Evolutionary conservation across 495 filamentous ascomycete genomes (phyloP), one percentile per base, ranked within the genome.

Genomic region (Penicillium simplicissimum): DNA sequence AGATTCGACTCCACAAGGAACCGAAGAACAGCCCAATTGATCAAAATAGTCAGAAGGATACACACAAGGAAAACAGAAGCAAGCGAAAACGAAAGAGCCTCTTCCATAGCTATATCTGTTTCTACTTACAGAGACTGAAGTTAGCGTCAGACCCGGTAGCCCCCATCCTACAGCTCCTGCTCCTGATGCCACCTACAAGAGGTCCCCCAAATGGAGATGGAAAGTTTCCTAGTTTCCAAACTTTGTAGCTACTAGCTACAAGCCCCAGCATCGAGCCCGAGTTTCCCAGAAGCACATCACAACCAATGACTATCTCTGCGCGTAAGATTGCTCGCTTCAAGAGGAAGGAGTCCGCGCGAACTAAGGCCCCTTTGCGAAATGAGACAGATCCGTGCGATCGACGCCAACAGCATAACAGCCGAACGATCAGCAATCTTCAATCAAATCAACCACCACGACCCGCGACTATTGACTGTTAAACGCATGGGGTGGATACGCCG

Each of bases 341-440:
- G 11, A 45, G 63, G 55, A 62, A 66, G 62, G 63, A 58, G 63
- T 57, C 61, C 35, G 34, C 45, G 14, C 15, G 34, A 55, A 56
- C 63, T 64, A 65, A 57, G 25, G 52, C 21, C 58, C 49, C 43
- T 35, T 47, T 49, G 47, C 54, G 59, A 68, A 66, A 66, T 56
- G 62, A 63, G 63, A 60, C 42, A 58, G 60, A 68, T 68, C 58
- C 60, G 58, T 69, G 64, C 52, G 64, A 66, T 62, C 52, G 61
- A 60, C 57, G 47, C 51, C 54, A 51, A 42, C 47, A 67, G 42
- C 52, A 55, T 42, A 64, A 57, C 48, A 67, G 61, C 62, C 64
- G 60, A 70, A 65, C 52, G 67, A 71, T 74, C 71, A 62, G 70
- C 70, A 70, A 66, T 69, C 66, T 61, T 71, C 67, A 73, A 71